phyloP scores from a whole-genome alignment of 78 protist species.

The Isochrysis galbana region DNA sequence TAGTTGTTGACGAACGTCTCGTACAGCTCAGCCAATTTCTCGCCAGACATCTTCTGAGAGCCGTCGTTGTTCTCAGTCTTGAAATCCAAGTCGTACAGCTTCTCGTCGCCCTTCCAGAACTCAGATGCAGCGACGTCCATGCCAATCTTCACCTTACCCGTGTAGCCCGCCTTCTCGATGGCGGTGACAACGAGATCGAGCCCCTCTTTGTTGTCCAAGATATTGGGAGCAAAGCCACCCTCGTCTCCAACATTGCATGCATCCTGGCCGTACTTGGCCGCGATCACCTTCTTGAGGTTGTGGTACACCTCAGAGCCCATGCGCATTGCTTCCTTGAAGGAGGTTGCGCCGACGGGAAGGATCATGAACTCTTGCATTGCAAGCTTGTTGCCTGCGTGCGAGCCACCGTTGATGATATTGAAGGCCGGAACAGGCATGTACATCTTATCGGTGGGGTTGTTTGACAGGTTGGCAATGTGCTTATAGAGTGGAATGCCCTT shows the following conservation, averaged over 20 bases:
- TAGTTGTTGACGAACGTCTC: background rate
- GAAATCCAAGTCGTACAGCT: conserved; percentile 95
- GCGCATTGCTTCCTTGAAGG: conserved; percentile 79
- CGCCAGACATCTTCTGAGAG: background rate
- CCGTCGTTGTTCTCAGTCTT: conserved; percentile 65
- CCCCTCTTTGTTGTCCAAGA: conserved; percentile 88
- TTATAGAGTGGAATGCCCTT: conserved; percentile 88
- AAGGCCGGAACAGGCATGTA: conserved; percentile 93
- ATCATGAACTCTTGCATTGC: conserved; percentile 97
- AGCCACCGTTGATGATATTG: conserved; percentile 99
- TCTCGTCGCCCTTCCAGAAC: conserved; percentile 77
- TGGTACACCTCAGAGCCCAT: conserved; percentile 97
- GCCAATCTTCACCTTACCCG: conserved; percentile 77
- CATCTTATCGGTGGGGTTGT: conserved; percentile 56
- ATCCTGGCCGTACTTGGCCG: conserved; percentile 76
- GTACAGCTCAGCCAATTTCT: conserved; percentile 65
- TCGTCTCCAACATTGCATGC: conserved; percentile 98
- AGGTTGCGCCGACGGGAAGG: conserved; percentile 87
- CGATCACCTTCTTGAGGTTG: conserved; percentile 84
- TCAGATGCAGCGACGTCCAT: conserved; percentile 98
- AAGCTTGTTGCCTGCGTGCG: conserved; percentile 97
- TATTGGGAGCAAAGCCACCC: conserved; percentile 97
- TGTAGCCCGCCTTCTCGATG: conserved; percentile 91
- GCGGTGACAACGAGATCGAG: conserved; percentile 89
- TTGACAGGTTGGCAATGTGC: conserved; percentile 85